phyloP scores from a whole-genome alignment of 2,329 filamentous ascomycete genomes.

The Pestalotiopsis fici region DNA sequence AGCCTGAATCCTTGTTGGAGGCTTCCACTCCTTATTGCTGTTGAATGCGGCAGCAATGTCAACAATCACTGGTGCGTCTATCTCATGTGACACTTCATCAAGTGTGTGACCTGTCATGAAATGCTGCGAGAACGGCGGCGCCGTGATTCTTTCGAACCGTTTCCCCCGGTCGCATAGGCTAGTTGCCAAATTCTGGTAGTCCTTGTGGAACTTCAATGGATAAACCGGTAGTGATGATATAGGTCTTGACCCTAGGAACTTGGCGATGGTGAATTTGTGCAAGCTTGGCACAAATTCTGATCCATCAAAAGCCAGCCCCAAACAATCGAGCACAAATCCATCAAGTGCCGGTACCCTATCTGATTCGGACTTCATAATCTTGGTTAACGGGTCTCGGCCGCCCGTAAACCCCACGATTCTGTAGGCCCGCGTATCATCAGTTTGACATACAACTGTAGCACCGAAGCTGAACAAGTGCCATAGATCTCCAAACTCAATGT shows the following conservation, averaged over 20 bases:
- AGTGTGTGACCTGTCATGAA: background rate
- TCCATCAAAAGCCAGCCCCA: background rate
- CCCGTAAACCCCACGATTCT: background rate
- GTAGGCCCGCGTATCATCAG: background rate
- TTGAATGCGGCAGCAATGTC: background rate
- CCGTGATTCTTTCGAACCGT: background rate
- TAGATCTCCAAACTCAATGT: background rate
- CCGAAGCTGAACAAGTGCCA: background rate
- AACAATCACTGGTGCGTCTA: slow-evolving; percentile 1
- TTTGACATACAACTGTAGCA: background rate
- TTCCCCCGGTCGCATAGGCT: background rate
- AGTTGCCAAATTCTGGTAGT: background rate
- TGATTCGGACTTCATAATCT: background rate
- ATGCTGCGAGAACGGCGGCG: background rate
- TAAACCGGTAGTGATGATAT: background rate
- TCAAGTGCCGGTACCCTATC: background rate
- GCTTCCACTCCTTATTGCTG: background rate
- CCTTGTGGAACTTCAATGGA: background rate
- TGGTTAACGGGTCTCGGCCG: background rate
- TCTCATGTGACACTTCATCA: background rate
- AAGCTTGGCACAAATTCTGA: background rate
- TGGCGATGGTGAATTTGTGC: background rate
- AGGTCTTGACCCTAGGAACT: background rate
- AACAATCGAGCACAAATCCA: slow-evolving; percentile 3
- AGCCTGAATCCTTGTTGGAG: background rate